Conservation (phyloP, 441 rosid genomes). For the Erysimum pusillum region DNA sequence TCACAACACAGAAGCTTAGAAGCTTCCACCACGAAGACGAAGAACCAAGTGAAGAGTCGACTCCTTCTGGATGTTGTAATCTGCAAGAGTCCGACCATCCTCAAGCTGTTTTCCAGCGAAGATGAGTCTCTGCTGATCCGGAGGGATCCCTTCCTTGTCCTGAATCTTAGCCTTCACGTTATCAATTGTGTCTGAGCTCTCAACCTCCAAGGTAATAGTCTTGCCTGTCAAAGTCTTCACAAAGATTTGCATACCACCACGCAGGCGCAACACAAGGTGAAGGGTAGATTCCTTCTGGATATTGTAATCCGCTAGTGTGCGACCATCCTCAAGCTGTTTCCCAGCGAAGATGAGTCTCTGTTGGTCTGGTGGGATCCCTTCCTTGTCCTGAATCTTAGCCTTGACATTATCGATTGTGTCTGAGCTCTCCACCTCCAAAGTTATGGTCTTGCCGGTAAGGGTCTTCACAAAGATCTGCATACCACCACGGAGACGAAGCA, state of each 20-base stretch:
- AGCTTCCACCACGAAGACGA: slow-evolving; percentile 48
- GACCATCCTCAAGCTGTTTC: slow-evolving; percentile 47
- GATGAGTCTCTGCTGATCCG: slow-evolving; percentile 27
- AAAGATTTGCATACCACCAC: slow-evolving; percentile 36
- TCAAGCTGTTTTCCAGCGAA: slow-evolving; percentile 20
- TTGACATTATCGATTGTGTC: slow-evolving; percentile 47
- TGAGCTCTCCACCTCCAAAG: slow-evolving; percentile 49
- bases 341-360: slow-evolving; percentile 51
- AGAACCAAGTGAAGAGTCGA: slow-evolving; percentile 40
- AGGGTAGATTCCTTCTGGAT: slow-evolving; percentile 51
- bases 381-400: slow-evolving; percentile 48
- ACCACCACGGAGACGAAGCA: slow-evolving; percentile 48
- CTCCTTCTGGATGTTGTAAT: slow-evolving; percentile 38
- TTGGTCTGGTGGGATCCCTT: slow-evolving; percentile 51
- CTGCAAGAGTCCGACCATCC: slow-evolving; percentile 14
- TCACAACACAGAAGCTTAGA: slow-evolving; percentile 25
- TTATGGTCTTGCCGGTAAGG: slow-evolving; percentile 43
- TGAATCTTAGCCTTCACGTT: slow-evolving; percentile 26
- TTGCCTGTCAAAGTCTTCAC: slow-evolving; percentile 40
- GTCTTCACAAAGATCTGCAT: slow-evolving; percentile 51
- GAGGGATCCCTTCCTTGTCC: slow-evolving; percentile 24
- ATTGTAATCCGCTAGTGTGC: slow-evolving; percentile 48
- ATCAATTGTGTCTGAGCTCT: slow-evolving; percentile 34
- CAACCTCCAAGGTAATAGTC: slow-evolving; percentile 36
- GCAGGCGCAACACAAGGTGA: slow-evolving; percentile 45